Evolutionary conservation across 2,329 filamentous ascomycete genomes (phyloP), one percentile per base, ranked within the genome.

Genomic region (Aphanoascus verrucosus): DNA sequence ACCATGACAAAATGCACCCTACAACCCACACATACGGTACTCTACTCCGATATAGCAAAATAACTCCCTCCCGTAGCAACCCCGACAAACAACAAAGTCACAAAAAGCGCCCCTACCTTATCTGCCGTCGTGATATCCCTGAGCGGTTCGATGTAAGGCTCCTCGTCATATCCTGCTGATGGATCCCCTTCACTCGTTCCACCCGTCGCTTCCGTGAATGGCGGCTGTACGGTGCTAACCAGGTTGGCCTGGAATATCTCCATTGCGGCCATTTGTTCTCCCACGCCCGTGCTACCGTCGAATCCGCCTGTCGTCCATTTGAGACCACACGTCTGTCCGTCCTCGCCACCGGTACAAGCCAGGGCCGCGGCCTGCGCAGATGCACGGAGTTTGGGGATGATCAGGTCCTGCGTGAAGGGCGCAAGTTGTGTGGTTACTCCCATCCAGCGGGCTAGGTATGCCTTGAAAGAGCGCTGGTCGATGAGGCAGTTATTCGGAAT

Each of bases 391-490:
- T 80, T 74, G 0, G 80, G 76, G 54, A 78, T 68, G 58, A 88
- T 81, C 14, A 64, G 69, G 1, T 74, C 67, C 40, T 68, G 67
- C 0, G 78, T 81, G 44, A 75, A 76, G 0, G 85, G 84, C 0
- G 80, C 82, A n/a, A 87, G 54, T 59, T 83, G 75, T 1, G 79
- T 77, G 1, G 78, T 74, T 19, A 77, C 74, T 3, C 79, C 74
- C 59, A 88, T 72, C 81, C 83, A 86, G 40, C 82, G 77, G 59
- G 81, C 76, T 15, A 86, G 72, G 55, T 83, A 82, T 38, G 83
- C 84, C 68, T 87, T 87, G 77, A 85, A 89, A 1, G 80, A 80
- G 56, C 80, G 68, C 74, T 88, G 85, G 61, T 91, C 87, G 46
- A 78, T 74, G 55, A 83, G 83, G 72, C 87, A 91, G 17, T 70